Base-by-base conservation (phyloP, 2,329 filamentous ascomycete species). In the Aspergillaceae sp. region DNA sequence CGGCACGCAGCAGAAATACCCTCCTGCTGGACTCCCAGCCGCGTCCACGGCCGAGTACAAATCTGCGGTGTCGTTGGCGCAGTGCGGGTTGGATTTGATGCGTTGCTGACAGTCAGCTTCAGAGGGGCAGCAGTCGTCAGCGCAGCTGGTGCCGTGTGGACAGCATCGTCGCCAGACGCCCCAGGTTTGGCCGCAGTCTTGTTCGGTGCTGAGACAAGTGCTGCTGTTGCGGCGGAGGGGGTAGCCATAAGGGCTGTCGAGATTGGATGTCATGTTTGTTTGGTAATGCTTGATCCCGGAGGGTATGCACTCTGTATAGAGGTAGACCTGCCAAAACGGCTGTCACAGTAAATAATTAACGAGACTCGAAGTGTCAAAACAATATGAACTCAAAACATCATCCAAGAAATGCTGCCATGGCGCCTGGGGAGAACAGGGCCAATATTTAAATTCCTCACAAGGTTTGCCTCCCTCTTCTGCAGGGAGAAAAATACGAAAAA, bases 121-220 rank as follows among this genome's bases (percentile, higher is more conserved):
- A 0, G 48, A 46, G 9, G 48, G 51, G 8, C 56, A 58, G 29
- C 56, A 58, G 8, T 52, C 50, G 19, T 51, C 48, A 4, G 51
- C 51, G 26, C 55, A 58, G n/a, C 45, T 43, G 7, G 55, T 43
- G 30, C 42, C 43, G 2, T 27, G 26, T 0, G 56, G 56, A 35
- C 56, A 58, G 41, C 56, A 58, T 26, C 48, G 50, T 19, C 43
- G 47, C 42, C 50, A 58, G 7, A 44, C 28, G 4, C 40, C 43
- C 54, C 51, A 56, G n/a, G 56, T 58, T 19, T 30, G 1, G 2
- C 54, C 54, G 33, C 56, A 58, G 44, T 56, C 48, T 1, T 29
- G 19, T 45, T 58, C 56, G 7, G 38, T 45, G 43, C 4, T 8
- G 41, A 51, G 46, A 40, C 56, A 58, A 45, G 47, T 34, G 30